A percentile compares a stretch with the other conserved stretches of the same genome.
These are phyloP conservation scores for Balamuthia mandrillaris DNA, from an alignment of 208 protist species.

Conservation along the genomic window DNA sequence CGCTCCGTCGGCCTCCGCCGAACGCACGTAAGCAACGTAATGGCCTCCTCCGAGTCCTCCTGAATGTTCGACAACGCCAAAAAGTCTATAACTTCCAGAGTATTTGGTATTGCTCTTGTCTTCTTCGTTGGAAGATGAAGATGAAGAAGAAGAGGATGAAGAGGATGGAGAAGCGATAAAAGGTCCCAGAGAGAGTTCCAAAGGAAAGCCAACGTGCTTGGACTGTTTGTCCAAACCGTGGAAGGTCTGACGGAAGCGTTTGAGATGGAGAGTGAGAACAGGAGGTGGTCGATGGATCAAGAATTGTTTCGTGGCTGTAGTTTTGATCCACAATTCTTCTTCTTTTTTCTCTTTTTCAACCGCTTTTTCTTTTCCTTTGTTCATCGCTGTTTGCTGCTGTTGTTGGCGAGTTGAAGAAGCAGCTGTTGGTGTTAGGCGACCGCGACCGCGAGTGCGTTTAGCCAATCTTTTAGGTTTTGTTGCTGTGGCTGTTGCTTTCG, in stretches of 20 bases:
- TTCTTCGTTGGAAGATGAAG: neutral
- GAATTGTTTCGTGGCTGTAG: neutral
- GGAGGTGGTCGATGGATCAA: neutral
- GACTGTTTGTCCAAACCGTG: neutral
- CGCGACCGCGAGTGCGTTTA: too few species aligned
- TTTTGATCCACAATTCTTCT: too few species aligned
- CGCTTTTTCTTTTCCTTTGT: too few species aligned
- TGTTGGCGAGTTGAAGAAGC: too few species aligned
- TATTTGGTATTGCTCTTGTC: neutral
- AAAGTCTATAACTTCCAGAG: neutral
- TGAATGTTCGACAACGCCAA: neutral
- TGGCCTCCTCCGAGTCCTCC: slow-evolving; percentile 17
- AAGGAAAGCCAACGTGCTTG: neutral
- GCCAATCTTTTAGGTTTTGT: too few species aligned
- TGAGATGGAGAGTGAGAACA: neutral
- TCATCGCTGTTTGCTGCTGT: too few species aligned
- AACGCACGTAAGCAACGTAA: neutral
- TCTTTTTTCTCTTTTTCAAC: too few species aligned
- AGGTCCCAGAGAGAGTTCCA: neutral
- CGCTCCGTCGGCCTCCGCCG: neutral
- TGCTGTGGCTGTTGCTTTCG: too few species aligned
- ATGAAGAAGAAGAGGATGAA: neutral
- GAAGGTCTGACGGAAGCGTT: neutral
- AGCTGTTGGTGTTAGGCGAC: too few species aligned
- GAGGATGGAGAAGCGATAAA: neutral